Conservation (phyloP, 1,284 basidiomycete genomes). For the Moesziomyces antarcticus region DNA sequence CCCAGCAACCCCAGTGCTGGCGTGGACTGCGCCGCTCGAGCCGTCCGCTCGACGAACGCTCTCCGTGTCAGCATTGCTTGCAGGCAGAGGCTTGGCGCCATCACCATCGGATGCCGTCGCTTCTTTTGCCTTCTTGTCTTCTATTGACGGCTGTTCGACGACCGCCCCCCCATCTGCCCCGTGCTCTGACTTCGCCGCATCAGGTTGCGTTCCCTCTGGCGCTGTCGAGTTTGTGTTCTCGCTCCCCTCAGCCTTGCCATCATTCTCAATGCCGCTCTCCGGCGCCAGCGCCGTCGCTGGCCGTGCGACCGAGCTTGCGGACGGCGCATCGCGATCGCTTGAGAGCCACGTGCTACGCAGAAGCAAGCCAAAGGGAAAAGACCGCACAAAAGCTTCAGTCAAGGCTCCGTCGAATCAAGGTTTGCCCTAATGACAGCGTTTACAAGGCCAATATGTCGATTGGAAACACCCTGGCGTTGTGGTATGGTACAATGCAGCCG, state of each 20-base stretch:
- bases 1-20: not conserved
- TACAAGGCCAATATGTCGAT: not conserved
- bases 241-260: not conserved
- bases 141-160: not conserved
- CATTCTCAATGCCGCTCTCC: not conserved
- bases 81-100: not conserved
- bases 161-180: not conserved
- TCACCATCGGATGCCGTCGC: not conserved
- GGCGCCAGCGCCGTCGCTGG: too few species aligned
- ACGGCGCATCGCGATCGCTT: conserved; percentile 20
- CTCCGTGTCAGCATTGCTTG: too few species aligned
- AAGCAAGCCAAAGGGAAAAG: conserved; percentile 1
- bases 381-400: conserved; percentile 16
- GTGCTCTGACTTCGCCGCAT: not conserved
- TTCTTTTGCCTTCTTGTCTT: not conserved
- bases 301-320: too few species aligned
- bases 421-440: too few species aligned
- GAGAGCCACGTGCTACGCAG: conserved; percentile 30
- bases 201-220: not conserved
- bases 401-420: not conserved
- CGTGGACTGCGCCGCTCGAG: too few species aligned
- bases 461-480: not conserved
- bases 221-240: too few species aligned
- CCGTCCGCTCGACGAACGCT: too few species aligned
- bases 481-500: conserved; percentile 5